Base-by-base conservation (phyloP, 495 filamentous ascomycete species). In the Hypomontagnella monticulosa region DNA sequence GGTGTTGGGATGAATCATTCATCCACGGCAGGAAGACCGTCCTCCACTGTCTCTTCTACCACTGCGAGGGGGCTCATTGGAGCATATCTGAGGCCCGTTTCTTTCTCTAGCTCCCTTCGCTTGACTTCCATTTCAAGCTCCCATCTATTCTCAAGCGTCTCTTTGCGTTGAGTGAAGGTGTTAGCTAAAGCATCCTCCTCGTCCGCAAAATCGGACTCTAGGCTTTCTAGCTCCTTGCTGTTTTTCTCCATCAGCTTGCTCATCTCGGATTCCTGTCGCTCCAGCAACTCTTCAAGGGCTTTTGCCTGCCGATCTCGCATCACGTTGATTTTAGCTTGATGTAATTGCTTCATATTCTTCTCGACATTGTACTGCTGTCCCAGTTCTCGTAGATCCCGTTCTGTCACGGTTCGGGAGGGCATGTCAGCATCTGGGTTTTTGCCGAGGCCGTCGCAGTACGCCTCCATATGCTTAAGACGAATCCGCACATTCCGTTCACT, bases 401-500 rank as follows among this genome's bases (percentile, higher is more conserved):
- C 80, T 11, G 87, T 89, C 14, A 90, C 84, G 0, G 76, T 59
- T 9, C 88, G 75, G 1, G 56, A 66, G 4, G 80, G 74, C 67
- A 78, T 73, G 4, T 70, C 40, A 10, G 57, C 23, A 5, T 71
- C 61, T 4, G 78, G 75, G 56, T 71, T 76, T n/a, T 60, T 58
- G 4, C 75, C 78, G 2, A 83, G 77, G 47, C 84, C 88, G 59
- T 84, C 81, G 73, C 89, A 89, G 69, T 91, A 93, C 2, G 87
- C 88, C 71, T 92, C 90, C 90, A 93, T 92, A 58, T 93, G 84
- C 68, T 86, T 86, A 33, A 93, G 84, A 38, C 88, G 87, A 14
- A 89, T 87, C n/a, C 82, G 76, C 4, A 90, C 86, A 61, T 86
- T 88, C 49, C 79, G 76, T 63, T 84, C 80, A 40, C 80, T 80